These are phyloP conservation scores for Striga asiatica DNA, from an alignment of 257 asterid genomes.

Conservation along the genomic window DNA sequence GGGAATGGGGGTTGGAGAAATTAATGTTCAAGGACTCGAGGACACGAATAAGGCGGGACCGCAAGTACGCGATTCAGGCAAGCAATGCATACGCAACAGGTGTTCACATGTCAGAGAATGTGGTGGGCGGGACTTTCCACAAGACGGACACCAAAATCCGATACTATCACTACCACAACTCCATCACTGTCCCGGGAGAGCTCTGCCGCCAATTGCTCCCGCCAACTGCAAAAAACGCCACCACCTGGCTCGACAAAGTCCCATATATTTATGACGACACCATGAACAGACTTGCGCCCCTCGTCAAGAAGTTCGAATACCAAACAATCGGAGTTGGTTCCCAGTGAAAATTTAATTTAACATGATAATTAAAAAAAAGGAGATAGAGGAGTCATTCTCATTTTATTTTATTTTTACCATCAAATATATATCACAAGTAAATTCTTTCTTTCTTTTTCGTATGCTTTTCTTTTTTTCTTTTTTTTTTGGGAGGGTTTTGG, in stretches of 20 bases:
- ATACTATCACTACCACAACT: slow-evolving; percentile 49
- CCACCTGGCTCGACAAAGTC: slow-evolving; percentile 45
- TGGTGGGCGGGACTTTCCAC: slow-evolving; percentile 34
- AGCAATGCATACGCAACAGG: slow-evolving; percentile 41
- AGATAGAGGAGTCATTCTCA: too few species aligned
- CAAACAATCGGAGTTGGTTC: slow-evolving; percentile 25
- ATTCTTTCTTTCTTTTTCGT: too few species aligned
- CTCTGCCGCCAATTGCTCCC: slow-evolving; percentile 45
- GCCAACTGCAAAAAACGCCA: slow-evolving; percentile 21
- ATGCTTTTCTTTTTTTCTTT: too few species aligned
- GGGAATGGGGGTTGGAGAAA: slow-evolving; percentile 62
- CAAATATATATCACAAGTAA: too few species aligned
- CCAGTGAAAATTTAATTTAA: neutral
- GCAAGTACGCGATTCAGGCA: slow-evolving; percentile 55
- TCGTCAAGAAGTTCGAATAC: slow-evolving; percentile 42
- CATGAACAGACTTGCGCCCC: slow-evolving; percentile 39
- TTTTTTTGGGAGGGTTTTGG: too few species aligned
- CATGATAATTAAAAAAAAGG: too few species aligned
- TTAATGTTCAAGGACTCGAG: slow-evolving; percentile 37
- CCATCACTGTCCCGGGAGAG: slow-evolving; percentile 52
- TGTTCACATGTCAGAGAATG: slow-evolving; percentile 54
- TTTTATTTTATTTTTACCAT: too few species aligned
- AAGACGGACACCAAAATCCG: slow-evolving; percentile 27
- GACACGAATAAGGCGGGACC: slow-evolving; percentile 36
- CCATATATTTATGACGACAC: slow-evolving; percentile 47